These are phyloP conservation scores for Salvia hispanica DNA, from an alignment of 257 asterid genomes.

Conservation along the genomic window DNA sequence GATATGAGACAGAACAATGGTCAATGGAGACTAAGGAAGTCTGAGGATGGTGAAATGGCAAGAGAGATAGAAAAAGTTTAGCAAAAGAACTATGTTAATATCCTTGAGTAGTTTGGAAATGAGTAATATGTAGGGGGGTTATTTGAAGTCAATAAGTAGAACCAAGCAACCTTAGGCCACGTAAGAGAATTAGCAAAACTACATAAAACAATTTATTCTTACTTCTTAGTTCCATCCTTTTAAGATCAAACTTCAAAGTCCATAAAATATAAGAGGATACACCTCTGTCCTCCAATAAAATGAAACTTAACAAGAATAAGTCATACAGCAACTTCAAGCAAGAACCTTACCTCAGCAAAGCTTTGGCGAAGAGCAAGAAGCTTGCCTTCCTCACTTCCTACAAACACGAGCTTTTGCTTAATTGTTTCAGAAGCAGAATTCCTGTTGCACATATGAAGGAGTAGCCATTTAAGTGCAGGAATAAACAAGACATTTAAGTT, in stretches of 20 bases:
- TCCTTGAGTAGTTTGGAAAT: neutral
- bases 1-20: neutral
- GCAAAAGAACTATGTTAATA: neutral
- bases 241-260: slow-evolving; percentile 2
- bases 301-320: neutral
- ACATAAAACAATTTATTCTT: slow-evolving; percentile 10
- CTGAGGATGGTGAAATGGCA: slow-evolving; percentile 2
- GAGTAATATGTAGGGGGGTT: neutral
- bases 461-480: slow-evolving; percentile 6
- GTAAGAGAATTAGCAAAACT: neutral
- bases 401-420: slow-evolving; percentile 78
- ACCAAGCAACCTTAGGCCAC: neutral
- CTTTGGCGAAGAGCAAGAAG: slow-evolving; percentile 89
- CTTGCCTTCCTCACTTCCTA: slow-evolving; percentile 98
- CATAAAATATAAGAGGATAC: neutral
- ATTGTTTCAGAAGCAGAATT: slow-evolving; percentile 85
- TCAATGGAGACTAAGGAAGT: neutral
- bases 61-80: neutral
- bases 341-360: slow-evolving; percentile 68
- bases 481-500: slow-evolving; percentile 21
- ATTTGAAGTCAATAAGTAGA: neutral
- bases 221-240: neutral
- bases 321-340: neutral
- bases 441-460: slow-evolving; percentile 43
- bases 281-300: neutral